These are phyloP conservation scores for Penicillium psychrosexuale DNA, from an alignment of 2,329 filamentous ascomycete genomes.

Conservation along the genomic window DNA sequence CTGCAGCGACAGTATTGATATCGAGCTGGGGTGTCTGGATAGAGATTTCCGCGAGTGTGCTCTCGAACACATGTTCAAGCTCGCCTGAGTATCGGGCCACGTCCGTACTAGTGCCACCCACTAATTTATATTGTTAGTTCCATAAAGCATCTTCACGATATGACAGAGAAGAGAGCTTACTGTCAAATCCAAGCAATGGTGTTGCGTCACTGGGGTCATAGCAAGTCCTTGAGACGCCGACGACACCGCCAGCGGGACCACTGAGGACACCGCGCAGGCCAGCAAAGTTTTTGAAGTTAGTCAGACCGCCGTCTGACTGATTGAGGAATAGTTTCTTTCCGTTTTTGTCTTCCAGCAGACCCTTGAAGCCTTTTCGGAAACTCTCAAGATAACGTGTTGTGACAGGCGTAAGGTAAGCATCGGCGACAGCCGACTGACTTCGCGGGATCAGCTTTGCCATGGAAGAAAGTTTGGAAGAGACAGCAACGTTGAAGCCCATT, in stretches of 20 bases:
- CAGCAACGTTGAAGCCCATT: slow-evolving; percentile 67
- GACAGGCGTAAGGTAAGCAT: slow-evolving; percentile 68
- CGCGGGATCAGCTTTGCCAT: slow-evolving; percentile 76
- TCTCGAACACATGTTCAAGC: slow-evolving; percentile 91
- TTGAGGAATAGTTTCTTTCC: slow-evolving; percentile 47
- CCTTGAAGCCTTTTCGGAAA: slow-evolving; percentile 62
- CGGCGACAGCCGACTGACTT: slow-evolving; percentile 69
- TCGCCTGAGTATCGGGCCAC: slow-evolving; percentile 78
- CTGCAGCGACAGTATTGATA: slow-evolving; percentile 90
- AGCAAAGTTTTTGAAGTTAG: neutral
- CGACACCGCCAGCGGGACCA: slow-evolving; percentile 84
- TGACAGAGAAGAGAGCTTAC: neutral
- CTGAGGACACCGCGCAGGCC: slow-evolving; percentile 79
- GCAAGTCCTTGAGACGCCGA: slow-evolving; percentile 85
- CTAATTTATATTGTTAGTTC: neutral
- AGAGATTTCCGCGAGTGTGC: slow-evolving; percentile 85
- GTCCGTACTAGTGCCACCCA: slow-evolving; percentile 90
- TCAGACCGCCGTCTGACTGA: slow-evolving; percentile 76
- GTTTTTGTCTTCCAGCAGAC: slow-evolving; percentile 56
- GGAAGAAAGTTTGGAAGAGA: slow-evolving; percentile 65
- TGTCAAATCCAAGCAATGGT: slow-evolving; percentile 6
- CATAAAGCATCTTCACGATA: no score
- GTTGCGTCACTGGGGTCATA: slow-evolving; percentile 68
- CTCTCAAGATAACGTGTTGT: slow-evolving; percentile 60
- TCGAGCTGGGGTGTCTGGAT: slow-evolving; percentile 72